Evolutionary conservation across 1,139 yeast genomes (phyloP).

Genomic region (Pneumocystis carinii): DNA sequence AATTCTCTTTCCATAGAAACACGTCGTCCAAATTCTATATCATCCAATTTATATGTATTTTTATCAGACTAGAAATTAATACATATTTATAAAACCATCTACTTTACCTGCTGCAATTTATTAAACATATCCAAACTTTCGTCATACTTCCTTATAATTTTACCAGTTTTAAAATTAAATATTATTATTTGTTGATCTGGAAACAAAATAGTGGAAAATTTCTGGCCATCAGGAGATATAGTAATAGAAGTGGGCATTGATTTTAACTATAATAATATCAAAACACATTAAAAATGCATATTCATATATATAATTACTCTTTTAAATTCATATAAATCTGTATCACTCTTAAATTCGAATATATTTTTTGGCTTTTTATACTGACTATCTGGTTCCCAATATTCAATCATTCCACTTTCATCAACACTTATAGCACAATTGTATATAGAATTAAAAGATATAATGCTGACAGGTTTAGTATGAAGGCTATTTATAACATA

Average conservation of each 20-base stretch:
- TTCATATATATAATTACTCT: conserved; percentile 15
- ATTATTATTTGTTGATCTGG: conserved; percentile 27
- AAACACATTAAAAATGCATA: not conserved
- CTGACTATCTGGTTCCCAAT: conserved; percentile 27
- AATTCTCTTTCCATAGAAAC: conserved; percentile 22
- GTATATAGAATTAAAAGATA: conserved; percentile 24
- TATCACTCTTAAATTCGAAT: conserved; percentile 30
- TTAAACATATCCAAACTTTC: conserved; percentile 21
- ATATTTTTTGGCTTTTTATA: conserved; percentile 16
- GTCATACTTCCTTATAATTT: conserved; percentile 25
- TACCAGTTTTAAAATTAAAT: conserved; percentile 28
- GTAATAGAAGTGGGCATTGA: conserved; percentile 19
- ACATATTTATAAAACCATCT: not conserved
- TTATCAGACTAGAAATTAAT: conserved; percentile 15
- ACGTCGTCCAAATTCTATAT: conserved; percentile 22
- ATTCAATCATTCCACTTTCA: conserved; percentile 31
- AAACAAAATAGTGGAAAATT: conserved; percentile 22
- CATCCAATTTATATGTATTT: conserved; percentile 18
- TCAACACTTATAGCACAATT: conserved; percentile 31
- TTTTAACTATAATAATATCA: conserved; percentile 15
- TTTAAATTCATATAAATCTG: conserved; percentile 31
- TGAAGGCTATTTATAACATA: conserved; percentile 22
- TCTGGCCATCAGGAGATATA: conserved; percentile 21
- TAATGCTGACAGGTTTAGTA: conserved; percentile 21
- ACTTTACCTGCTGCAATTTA: conserved; percentile 19